Conservation (phyloP, 176 grass and related monocot genomes). For the Thinopyrum elongatum region DNA sequence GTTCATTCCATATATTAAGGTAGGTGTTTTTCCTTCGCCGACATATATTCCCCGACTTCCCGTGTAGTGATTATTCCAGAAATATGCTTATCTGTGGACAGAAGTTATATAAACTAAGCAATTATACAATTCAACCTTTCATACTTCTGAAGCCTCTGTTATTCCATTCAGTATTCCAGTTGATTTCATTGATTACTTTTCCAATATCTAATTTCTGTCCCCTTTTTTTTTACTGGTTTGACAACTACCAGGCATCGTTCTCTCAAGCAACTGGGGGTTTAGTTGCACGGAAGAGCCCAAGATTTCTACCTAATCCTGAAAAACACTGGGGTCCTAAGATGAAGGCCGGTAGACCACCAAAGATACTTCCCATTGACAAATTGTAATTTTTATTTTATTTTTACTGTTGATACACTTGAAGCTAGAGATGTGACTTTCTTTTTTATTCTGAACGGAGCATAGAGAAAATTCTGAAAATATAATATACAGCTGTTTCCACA, state of each 20-base stretch:
- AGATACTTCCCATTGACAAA: constrained; percentile 14
- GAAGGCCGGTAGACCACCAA: constrained; percentile 47
- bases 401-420: background rate
- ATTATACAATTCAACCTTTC: background rate
- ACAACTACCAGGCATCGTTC: constrained; percentile 37
- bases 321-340: constrained; percentile 54
- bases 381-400: background rate
- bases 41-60: background rate
- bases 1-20: background rate
- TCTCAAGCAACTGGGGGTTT: background rate
- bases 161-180: background rate
- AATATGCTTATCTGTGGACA: background rate
- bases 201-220: background rate
- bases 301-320: constrained; percentile 55
- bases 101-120: background rate
- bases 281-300: constrained; percentile 21
- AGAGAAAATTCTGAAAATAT: background rate
- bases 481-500: too few species aligned
- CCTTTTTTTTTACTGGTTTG: background rate
- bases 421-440: background rate
- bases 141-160: background rate
- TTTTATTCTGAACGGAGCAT: background rate
- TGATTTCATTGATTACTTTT: background rate
- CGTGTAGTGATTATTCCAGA: background rate
- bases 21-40: background rate